Evolutionary conservation across 2,329 filamentous ascomycete species (phyloP).

Genomic region (Bipolaris sorokiniana): DNA sequence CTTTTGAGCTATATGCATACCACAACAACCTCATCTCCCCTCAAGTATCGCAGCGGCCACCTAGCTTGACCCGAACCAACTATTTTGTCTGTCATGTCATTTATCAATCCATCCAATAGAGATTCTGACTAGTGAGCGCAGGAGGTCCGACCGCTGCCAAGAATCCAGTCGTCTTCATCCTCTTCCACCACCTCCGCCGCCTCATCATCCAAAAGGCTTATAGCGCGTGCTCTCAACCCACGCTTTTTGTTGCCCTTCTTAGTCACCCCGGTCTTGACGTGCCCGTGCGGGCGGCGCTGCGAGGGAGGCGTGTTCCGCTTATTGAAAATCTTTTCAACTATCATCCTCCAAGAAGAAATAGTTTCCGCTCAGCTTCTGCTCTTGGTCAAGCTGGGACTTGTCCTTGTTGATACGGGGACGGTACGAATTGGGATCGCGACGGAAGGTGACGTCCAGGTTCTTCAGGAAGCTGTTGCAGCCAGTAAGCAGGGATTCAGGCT

Average conservation of each 20-base stretch:
- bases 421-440: conserved; percentile 94
- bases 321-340: conserved; percentile 69
- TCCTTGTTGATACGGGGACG: conserved; percentile 98
- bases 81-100: background rate
- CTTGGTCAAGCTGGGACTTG: conserved; percentile 94
- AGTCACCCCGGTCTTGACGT: conserved; percentile 49
- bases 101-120: background rate
- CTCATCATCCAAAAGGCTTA: conserved; percentile 59
- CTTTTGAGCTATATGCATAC: background rate
- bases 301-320: conserved; percentile 50
- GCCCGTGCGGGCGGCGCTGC: conserved; percentile 48
- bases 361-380: conserved; percentile 93
- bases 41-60: conserved; percentile 51
- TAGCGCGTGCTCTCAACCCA: conserved; percentile 34
- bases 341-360: conserved; percentile 98
- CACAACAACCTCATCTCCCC: background rate
- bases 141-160: conserved; percentile 68
- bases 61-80: conserved; percentile 60
- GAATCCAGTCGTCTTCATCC: conserved; percentile 65
- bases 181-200: conserved; percentile 65
- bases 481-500: conserved; percentile 87
- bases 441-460: conserved; percentile 97
- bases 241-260: conserved; percentile 48
- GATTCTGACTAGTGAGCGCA: conserved; percentile 48
- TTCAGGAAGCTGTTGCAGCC: conserved; percentile 97